Evolutionary conservation across 176 grass and related monocot species (phyloP), one percentile per base, ranked within the genome.

Genomic region (Hordeum vulgare): DNA sequence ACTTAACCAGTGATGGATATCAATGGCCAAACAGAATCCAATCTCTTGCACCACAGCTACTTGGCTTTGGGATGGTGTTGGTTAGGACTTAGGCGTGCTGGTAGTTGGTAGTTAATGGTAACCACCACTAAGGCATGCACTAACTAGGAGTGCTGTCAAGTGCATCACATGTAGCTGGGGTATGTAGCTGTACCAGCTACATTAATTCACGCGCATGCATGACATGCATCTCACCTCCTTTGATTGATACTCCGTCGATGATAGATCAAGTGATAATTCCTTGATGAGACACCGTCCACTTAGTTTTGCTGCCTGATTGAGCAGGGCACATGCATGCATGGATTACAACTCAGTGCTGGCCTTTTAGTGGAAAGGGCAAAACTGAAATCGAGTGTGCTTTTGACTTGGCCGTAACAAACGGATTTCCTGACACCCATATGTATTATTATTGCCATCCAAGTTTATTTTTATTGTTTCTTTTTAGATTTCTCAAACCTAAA

Each of bases 41-140:
- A 23, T 45, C 18, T 40, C 31, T 68, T 68, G 27, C 37, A 3
- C 45, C 41, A 68, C 60, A 67, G 45, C 11, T 56, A 31, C 2
- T 67, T 87, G 61, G 79, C 67, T 66, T 10, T 60, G 49, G 26
- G 42, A 47, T 74, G 28, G 27, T 20, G 80, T 78, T 78, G 37
- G 74, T 78, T 88, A 88, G 54, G 0, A 83, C n/a, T n/a, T n/a
- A n/a, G n/a, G n/a, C n/a, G 80, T 88, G 86, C 73, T 23, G 17
- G 54, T 37, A 15, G 78, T 76, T 68, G 54, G 21, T 34, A 14
- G 44, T 36, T 78, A 59, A 36, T 41, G 35, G 29, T 77, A 25
- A 37, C 31, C 33, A 34, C 76, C 60, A 77, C 47, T 71, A 44
- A 44, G 68, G 68, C 39, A 71, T 44, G 68, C 61, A n/a, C 71